A percentile compares a stretch with the other conserved stretches of the same genome.
These are phyloP conservation scores for Diaporthe vexans DNA, from an alignment of 2,329 filamentous ascomycete species.

Conservation along the genomic window DNA sequence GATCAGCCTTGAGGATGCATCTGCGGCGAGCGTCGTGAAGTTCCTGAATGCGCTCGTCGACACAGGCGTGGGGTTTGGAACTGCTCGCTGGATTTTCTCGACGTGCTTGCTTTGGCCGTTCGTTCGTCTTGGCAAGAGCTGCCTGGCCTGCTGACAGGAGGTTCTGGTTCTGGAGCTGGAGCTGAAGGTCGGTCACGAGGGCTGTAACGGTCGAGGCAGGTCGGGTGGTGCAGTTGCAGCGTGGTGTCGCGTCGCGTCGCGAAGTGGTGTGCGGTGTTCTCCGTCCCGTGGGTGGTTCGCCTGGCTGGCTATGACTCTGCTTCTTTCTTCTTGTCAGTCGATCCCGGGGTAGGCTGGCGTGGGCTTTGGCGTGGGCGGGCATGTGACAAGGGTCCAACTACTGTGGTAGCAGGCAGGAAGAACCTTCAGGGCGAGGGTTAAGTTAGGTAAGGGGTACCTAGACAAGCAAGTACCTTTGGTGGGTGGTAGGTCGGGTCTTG, in stretches of 20 bases:
- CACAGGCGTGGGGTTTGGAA: background rate
- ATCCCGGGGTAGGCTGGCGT: background rate
- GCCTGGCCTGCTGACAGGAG: background rate
- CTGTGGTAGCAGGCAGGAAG: background rate
- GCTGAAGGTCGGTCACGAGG: background rate
- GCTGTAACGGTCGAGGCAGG: background rate
- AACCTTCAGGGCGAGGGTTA: background rate
- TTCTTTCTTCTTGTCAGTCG: conserved; percentile 13
- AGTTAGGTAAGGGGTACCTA: background rate
- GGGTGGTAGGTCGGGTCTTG: background rate
- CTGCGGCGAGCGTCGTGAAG: conserved; percentile 25
- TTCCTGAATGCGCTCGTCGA: background rate
- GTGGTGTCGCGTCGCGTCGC: background rate
- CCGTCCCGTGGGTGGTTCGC: background rate
- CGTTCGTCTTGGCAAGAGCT: background rate
- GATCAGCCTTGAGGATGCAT: conserved; percentile 39
- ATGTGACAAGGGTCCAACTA: conserved; percentile 34
- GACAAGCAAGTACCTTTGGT: background rate
- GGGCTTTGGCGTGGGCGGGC: background rate
- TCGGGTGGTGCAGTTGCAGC: background rate
- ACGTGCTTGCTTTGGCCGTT: background rate
- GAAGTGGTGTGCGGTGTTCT: background rate
- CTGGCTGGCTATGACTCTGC: background rate
- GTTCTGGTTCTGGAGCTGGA: background rate
- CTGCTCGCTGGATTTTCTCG: background rate